phyloP scores from a whole-genome alignment of 306 rosid genomes.

The Cucurbita maxima region DNA sequence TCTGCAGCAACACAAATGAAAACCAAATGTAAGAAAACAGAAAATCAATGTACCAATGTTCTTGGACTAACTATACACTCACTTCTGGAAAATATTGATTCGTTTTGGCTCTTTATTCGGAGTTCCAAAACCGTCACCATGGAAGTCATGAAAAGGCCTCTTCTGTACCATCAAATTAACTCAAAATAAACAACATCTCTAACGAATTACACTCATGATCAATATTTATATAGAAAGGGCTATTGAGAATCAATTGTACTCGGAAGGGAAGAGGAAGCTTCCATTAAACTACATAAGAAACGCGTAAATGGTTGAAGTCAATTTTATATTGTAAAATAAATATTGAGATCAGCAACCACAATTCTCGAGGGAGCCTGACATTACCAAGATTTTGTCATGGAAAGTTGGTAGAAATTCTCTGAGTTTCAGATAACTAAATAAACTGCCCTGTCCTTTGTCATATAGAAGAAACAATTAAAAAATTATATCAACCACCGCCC shows the following conservation, averaged over 20 bases:
- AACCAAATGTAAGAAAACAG: not conserved
- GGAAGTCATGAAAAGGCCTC: not conserved
- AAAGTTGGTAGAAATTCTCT: conserved; percentile 8
- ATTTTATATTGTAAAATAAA: not conserved
- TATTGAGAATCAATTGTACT: not conserved
- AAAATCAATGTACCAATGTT: not conserved
- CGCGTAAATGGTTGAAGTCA: not conserved
- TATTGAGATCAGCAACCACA: not conserved
- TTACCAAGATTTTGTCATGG: not conserved
- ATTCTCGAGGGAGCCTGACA: not conserved
- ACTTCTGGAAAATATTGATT: not conserved
- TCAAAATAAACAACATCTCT: not conserved
- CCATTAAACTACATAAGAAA: not conserved
- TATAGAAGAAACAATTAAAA: not conserved
- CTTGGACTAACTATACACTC: not conserved
- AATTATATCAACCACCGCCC: not conserved
- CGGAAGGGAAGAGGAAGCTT: not conserved
- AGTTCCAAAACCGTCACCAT: not conserved
- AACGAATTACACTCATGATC: not conserved
- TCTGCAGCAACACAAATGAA: conserved; percentile 3
- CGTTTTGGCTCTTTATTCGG: not conserved
- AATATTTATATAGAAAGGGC: not conserved
- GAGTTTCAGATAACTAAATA: not conserved
- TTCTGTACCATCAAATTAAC: conserved; percentile 11
- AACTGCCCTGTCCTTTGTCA: not conserved